Evolutionary conservation across 192 early-diverging fungal genomes (phyloP).

Genomic region (Podochytrium sp.): DNA sequence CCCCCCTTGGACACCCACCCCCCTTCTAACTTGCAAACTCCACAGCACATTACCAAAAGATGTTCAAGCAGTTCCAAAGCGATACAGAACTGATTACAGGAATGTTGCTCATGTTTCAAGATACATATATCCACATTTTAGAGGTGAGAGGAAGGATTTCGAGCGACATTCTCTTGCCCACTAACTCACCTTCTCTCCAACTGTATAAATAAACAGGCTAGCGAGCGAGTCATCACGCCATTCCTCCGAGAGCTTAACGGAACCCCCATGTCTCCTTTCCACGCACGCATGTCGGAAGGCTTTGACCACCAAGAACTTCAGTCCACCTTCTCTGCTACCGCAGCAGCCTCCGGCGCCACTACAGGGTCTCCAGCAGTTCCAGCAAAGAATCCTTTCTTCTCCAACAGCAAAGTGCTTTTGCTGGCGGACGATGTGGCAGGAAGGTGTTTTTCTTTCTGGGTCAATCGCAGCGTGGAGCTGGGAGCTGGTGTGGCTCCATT

Average conservation of each 20-base stretch:
- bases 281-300: neutral
- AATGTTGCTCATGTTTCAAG: slow-evolving; percentile 43
- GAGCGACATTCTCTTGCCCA: neutral
- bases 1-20: neutral
- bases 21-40: neutral
- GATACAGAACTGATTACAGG: slow-evolving; percentile 59
- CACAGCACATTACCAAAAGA: slow-evolving; percentile 51
- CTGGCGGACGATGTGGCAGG: slow-evolving; percentile 36
- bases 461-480: slow-evolving; percentile 38
- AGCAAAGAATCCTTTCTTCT: slow-evolving; percentile 2
- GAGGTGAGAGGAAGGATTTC: slow-evolving; percentile 33
- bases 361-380: neutral
- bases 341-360: neutral
- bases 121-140: slow-evolving; percentile 47
- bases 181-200: no score
- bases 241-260: slow-evolving; percentile 43
- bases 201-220: no score
- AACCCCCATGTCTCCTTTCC: neutral
- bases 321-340: neutral
- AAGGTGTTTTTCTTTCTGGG: slow-evolving; percentile 54
- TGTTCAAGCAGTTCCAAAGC: slow-evolving; percentile 55
- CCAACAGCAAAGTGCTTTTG: slow-evolving; percentile 34
- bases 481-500: neutral
- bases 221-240: slow-evolving; percentile 39
- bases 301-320: neutral